Conservation (phyloP, 2,329 filamentous ascomycete genomes). For the Xylariaceae sp. region DNA sequence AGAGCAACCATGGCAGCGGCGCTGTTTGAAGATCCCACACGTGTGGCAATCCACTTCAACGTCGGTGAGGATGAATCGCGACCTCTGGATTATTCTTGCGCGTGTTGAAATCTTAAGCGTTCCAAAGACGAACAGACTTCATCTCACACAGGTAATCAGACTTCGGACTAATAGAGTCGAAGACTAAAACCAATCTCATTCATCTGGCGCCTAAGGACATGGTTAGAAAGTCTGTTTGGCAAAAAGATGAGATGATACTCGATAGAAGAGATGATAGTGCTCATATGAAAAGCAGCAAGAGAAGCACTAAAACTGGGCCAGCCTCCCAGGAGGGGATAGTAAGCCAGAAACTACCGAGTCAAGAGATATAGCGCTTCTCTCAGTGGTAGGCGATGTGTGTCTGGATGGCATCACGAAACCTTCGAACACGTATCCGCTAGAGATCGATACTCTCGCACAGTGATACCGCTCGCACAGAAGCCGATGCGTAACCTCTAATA, state of each 20-base stretch:
- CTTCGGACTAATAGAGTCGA: not conserved
- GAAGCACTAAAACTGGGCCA: too few species aligned
- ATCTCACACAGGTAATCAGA: not conserved
- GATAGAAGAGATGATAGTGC: not conserved
- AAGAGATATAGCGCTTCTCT: too few species aligned
- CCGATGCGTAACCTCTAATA: too few species aligned
- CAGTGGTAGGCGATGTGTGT: too few species aligned
- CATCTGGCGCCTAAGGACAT: not conserved
- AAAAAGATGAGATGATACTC: not conserved
- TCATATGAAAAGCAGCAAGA: not conserved
- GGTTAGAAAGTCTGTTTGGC: conserved; percentile 4
- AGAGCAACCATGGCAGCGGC: conserved; percentile 11
- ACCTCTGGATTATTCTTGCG: not conserved
- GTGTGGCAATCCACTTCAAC: not conserved
- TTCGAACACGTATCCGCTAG: too few species aligned
- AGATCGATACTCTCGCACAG: too few species aligned
- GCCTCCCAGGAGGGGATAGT: too few species aligned
- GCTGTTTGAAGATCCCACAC: not conserved
- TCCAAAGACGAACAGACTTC: not conserved
- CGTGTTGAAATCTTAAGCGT: not conserved
- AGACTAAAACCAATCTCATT: conserved; percentile 1
- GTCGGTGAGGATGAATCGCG: not conserved
- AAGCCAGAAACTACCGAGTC: too few species aligned
- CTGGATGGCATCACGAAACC: too few species aligned
- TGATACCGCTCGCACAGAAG: too few species aligned